Percentiles rank a stretch among this genome's conserved stretches.
Evolutionary conservation across 176 grass and related monocot genomes (phyloP).

Genomic region (Cenchrus purpureus): DNA sequence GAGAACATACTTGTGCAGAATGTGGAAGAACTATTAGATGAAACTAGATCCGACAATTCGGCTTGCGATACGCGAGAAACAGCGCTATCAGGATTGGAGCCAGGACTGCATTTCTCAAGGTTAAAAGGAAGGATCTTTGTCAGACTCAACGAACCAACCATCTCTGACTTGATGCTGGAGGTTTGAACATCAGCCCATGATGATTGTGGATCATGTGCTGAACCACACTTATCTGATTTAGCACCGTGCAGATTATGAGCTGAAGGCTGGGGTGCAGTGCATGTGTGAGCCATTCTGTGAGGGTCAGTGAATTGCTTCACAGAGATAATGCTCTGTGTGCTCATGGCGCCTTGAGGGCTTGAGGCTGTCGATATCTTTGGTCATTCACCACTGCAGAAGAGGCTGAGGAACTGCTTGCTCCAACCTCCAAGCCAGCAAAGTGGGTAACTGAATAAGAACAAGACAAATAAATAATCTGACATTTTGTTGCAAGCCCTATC

Average conservation of each 20-base stretch:
- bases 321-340: slow-evolving; percentile 47
- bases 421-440: slow-evolving; percentile 26
- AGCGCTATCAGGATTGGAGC: slow-evolving; percentile 20
- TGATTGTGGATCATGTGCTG: slow-evolving; percentile 5
- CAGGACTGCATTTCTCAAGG: slow-evolving; percentile 34
- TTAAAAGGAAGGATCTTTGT: slow-evolving; percentile 28
- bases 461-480: not conserved
- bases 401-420: not conserved
- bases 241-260: slow-evolving; percentile 42
- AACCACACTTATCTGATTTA: slow-evolving; percentile 17
- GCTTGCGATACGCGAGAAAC: slow-evolving; percentile 35
- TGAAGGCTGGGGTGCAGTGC: slow-evolving; percentile 44
- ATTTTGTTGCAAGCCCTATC: not conserved
- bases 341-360: slow-evolving; percentile 39
- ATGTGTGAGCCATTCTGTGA: slow-evolving; percentile 45
- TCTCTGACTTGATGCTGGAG: slow-evolving; percentile 35
- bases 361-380: not conserved
- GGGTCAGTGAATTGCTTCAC: slow-evolving; percentile 52
- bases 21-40: slow-evolving; percentile 59
- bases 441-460: slow-evolving; percentile 13
- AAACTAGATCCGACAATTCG: slow-evolving; percentile 32
- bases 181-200: slow-evolving; percentile 30
- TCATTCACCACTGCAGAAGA: slow-evolving; percentile 19
- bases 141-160: not conserved
- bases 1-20: slow-evolving; percentile 78